Base-by-base conservation (phyloP, 2,329 filamentous ascomycete species). In the Ambrosiella cleistominuta region DNA sequence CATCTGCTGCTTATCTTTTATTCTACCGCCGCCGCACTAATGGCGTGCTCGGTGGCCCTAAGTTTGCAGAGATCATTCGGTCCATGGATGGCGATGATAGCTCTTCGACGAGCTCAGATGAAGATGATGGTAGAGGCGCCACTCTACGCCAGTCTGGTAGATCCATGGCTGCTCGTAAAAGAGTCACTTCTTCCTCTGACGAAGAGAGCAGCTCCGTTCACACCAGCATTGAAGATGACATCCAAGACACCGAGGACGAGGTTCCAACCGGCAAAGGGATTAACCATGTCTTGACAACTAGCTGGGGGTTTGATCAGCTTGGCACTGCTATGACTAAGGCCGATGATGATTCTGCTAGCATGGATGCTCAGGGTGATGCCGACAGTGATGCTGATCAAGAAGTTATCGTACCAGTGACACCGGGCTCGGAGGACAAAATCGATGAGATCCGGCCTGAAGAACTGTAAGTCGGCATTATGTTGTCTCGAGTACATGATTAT, bases 1-100 rank as follows among this genome's bases (percentile, higher is more conserved):
- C 87, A 3, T 71, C 79, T 13, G 83, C 86, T 17, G 93, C 93
- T 0, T 98, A 98, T 70, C 78, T 98, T 9, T 76, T 98, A 39
- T 98, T 98, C 75, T 98, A 98, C 72, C 87, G 93, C 45, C 86
- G 93, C 59, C 85, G 88, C 62, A 88, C 88, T 4, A 53, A 53
- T 8, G 53, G 53, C 15, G 71, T 70, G 62, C 80, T 98, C 63
- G 93, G 93, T 59, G 90, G 90, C 35, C 77, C 83, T 50, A 78
- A 78, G 56, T 83, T 96, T 61, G 78, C 83, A 64, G 74, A 83
- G 63, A 81, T 95, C 54, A 74, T 87, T 57, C 78, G 82, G 56
- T 74, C 77, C 58, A 86, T 79, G 65, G 75, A 77, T 62, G 76
- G 70, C 54, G 75, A 77, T 51, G 68, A 66, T 6, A 67, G 69